Conservation (phyloP, 177 flowering plant species). For the Vitis hybrid region DNA sequence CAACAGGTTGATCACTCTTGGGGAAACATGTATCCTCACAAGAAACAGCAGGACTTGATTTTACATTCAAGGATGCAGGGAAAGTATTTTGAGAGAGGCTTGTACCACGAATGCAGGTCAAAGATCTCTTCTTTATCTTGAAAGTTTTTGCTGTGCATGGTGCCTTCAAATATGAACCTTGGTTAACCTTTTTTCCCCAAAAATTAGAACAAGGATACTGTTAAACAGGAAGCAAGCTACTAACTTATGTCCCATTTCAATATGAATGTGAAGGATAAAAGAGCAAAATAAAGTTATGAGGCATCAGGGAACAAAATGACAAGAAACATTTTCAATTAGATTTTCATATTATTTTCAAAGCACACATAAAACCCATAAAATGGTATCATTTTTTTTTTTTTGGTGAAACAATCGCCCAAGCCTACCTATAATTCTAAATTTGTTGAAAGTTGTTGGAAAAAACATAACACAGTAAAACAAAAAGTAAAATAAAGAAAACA, state of each 20-base stretch:
- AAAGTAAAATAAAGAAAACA: too few species aligned
- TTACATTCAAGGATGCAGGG: slow-evolving; percentile 1
- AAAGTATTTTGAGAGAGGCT: background rate
- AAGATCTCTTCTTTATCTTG: background rate
- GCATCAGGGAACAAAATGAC: background rate
- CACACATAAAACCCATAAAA: background rate
- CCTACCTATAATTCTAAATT: too few species aligned
- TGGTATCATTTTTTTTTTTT: too few species aligned
- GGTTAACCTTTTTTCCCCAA: background rate
- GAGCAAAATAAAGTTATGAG: too few species aligned
- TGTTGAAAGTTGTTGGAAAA: too few species aligned
- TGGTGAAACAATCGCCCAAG: too few species aligned
- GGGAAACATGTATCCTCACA: background rate
- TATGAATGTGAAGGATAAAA: too few species aligned
- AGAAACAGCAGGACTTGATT: background rate
- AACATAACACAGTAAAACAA: too few species aligned
- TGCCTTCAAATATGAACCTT: background rate
- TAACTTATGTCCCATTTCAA: too few species aligned
- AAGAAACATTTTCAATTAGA: background rate
- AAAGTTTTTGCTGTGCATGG: background rate
- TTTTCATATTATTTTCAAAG: background rate
- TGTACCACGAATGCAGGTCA: background rate
- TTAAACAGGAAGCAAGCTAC: too few species aligned
- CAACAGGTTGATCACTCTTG: too few species aligned
- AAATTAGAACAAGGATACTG: background rate